phyloP scores from a whole-genome alignment of 257 asterid species.

The Nicotiana benthamiana region DNA sequence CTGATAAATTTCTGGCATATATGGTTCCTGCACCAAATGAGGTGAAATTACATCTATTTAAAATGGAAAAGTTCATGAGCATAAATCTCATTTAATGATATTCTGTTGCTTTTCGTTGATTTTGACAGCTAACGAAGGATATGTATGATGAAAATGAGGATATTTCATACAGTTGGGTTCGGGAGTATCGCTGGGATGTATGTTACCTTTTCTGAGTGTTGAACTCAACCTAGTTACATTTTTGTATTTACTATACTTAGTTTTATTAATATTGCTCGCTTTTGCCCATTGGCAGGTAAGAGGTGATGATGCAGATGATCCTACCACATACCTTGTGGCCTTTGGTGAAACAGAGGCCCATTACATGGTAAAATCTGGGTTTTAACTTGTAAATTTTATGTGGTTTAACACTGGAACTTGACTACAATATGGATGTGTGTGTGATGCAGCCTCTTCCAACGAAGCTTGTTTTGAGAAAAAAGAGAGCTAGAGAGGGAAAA shows the following conservation, averaged over 20 bases:
- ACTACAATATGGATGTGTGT: background rate
- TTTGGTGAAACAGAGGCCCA: conserved; percentile 58
- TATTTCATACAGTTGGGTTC: conserved; percentile 76
- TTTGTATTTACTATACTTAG: conserved; percentile 14
- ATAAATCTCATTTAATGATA: background rate
- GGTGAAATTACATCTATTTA: conserved; percentile 26
- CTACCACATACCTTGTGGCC: conserved; percentile 64
- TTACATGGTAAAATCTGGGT: conserved; percentile 39
- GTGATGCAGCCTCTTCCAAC: conserved; percentile 54
- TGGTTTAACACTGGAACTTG: conserved; percentile 4
- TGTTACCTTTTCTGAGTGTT: conserved; percentile 19
- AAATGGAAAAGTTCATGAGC: background rate
- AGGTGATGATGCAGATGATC: conserved; percentile 80
- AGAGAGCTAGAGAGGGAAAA: conserved; percentile 81
- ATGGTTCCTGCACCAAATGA: conserved; percentile 83
- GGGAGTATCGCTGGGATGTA: conserved; percentile 95
- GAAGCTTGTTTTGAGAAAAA: conserved; percentile 54
- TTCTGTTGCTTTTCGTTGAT: conserved; percentile 13
- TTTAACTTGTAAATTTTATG: background rate
- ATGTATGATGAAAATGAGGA: conserved; percentile 81
- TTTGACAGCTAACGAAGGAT: conserved; percentile 77
- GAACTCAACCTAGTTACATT: background rate
- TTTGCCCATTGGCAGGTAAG: conserved; percentile 43
- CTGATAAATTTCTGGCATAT: conserved; percentile 82
- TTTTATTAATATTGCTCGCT: conserved; percentile 3